These are phyloP conservation scores for Stagonosporopsis vannaccii DNA, from an alignment of 2,329 filamentous ascomycete species.

Conservation along the genomic window DNA sequence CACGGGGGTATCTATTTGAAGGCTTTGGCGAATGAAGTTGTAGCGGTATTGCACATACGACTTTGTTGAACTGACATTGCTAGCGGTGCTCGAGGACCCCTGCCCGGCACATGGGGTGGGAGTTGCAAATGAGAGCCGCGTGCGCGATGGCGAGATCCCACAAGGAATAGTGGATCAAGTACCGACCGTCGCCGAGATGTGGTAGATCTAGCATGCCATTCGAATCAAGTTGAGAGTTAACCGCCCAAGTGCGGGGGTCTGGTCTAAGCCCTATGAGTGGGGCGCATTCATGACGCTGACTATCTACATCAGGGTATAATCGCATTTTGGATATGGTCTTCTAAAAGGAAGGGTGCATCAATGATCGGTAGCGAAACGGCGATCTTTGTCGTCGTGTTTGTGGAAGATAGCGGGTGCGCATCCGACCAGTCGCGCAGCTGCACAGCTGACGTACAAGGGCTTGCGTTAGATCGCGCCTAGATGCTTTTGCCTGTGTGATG, in stretches of 20 bases:
- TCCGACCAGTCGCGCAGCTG: constrained; percentile 8
- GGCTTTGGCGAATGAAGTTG: background rate
- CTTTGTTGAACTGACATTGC: background rate
- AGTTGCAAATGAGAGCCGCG: background rate
- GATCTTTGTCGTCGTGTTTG: constrained; percentile 3
- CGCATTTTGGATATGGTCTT: constrained; percentile 8
- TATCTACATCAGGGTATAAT: background rate
- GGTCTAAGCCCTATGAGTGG: constrained; percentile 5
- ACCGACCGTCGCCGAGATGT: background rate
- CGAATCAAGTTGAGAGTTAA: background rate
- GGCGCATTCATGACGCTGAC: background rate
- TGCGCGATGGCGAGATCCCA: background rate
- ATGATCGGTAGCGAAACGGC: constrained; percentile 16
- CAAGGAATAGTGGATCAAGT: background rate
- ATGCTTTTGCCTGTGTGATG: background rate
- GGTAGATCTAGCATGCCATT: background rate
- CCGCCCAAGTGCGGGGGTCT: constrained; percentile 10
- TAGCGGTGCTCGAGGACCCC: background rate
- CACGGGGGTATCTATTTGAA: background rate
- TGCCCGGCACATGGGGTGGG: background rate
- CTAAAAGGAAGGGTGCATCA: background rate
- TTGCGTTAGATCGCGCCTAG: constrained; percentile 2
- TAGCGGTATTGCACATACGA: background rate
- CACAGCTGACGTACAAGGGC: background rate
- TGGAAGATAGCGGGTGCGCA: constrained; percentile 1